Evolutionary conservation across 176 grass and related monocot species (phyloP), one percentile per base, ranked within the genome.

Genomic region (Bolboschoenus planiculmis): DNA sequence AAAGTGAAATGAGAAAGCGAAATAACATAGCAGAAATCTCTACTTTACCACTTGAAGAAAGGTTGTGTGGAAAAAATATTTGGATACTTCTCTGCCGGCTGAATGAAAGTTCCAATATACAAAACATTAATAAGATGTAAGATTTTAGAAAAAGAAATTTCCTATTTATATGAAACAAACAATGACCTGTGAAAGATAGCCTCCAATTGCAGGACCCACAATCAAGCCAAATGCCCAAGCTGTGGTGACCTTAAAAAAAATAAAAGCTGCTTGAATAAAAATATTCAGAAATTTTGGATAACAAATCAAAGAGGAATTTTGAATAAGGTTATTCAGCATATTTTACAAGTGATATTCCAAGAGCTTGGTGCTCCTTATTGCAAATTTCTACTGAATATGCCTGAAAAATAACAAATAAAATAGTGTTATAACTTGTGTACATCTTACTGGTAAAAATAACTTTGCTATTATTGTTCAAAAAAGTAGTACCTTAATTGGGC

Each of bases 381-480:
- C 91, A 92, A 87, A 97, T 85, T 92, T 97, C 94, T 84, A 91
- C 85, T 68, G 88, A 75, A 92, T 97, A 97, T 29, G 94, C 94
- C 92, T 94, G 85, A 7, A 78, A n/a, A 84, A 90, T 14, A 21
- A 46, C 33, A 33, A 77, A 66, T 13, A 27, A 65, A 18, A 8
- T 55, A 59, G 1, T 26, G 15, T 40, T 7, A 75, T 2, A 40
- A 56, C 7, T 53, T 84, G 4, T 53, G 26, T 37, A 56, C 57
- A 34, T 5, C 30, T 35, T n/a, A 59, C 21, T 27, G 7, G 53
- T 56, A 26, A 59, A 34, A 48, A 42, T 55, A 11, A 67, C 18
- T 53, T 14, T 37, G 1, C 13, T 43, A 54, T 60, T 10, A 23
- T 78, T 33, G 50, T 30, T 6, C 0, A 29, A 74, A 20, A 50